Evolutionary conservation across 805 yeast species (phyloP).

Genomic region (Candida sithepensis): DNA sequence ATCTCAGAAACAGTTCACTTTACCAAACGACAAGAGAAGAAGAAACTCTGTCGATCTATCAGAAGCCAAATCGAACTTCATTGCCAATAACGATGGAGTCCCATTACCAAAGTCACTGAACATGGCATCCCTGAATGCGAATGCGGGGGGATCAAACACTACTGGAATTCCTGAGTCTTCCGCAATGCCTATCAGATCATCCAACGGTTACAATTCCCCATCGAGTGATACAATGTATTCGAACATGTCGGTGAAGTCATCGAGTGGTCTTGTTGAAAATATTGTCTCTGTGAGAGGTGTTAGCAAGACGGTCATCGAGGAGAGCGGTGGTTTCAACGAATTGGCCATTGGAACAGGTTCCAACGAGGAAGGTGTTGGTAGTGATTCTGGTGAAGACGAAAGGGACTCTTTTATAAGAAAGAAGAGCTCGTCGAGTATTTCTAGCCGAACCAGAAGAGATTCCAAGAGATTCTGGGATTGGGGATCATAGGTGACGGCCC

Average conservation of each 20-base stretch:
- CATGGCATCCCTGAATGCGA: not conserved
- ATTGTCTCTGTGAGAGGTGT: conserved; percentile 83
- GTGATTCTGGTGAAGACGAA: conserved; percentile 6
- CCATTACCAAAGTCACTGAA: conserved; percentile 13
- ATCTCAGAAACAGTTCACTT: conserved; percentile 14
- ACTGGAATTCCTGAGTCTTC: not conserved
- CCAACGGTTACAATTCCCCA: not conserved
- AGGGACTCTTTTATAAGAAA: conserved; percentile 5
- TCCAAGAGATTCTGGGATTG: conserved; percentile 25
- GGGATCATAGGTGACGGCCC: conserved; percentile 1
- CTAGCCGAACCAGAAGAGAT: conserved; percentile 13
- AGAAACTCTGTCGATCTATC: conserved; percentile 24
- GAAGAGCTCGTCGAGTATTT: not conserved
- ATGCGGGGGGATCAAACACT: not conserved
- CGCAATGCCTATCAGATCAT: not conserved
- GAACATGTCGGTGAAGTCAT: conserved; percentile 20
- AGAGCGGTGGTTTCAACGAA: conserved; percentile 40
- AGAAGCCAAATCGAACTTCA: conserved; percentile 13
- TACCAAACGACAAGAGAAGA: conserved; percentile 14
- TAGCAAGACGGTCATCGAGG: conserved; percentile 80
- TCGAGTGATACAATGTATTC: conserved; percentile 9
- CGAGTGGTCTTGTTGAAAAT: conserved; percentile 74
- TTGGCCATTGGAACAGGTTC: conserved; percentile 2
- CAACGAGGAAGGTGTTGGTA: conserved; percentile 2
- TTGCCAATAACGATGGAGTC: conserved; percentile 10